Base-by-base conservation (phyloP, 129 eudicot species). In the Centaurea solstitialis region DNA sequence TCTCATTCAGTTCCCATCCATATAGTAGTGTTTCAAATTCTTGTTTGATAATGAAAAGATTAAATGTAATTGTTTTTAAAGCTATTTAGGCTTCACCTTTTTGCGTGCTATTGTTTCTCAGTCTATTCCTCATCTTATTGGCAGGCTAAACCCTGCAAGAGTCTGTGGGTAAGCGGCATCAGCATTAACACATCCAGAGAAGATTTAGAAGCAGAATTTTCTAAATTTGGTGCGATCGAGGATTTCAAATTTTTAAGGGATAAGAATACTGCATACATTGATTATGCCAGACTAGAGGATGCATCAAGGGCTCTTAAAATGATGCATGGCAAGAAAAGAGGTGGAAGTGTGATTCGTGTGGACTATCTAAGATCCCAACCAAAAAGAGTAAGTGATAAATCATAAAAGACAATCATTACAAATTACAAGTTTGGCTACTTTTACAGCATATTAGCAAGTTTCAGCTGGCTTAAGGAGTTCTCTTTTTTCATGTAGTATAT, bases 101-200 rank as follows among this genome's bases (percentile, higher is more conserved):
- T 11, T 79, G 12, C 20, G 37, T 50, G 74, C 41, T 68, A 69
- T 40, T 80, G 72, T 74, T 45, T 62, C 87, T 84, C 23, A 84
- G 76, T 69, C 21, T 66, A 82, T 47, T 82, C 28, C 50, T 70
- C 53, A 68, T 67, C 53, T 75, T 37, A n/a, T 79, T 87, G 83
- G 76, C 97, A 95, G 99, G 98, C 99, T 76, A 92, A 84, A 73
- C 98, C 94, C 62, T 95, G 94, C 81, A 92, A 91, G 78, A 90
- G 88, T 81, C 88, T 95, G 78, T 95, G 99, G 99, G 94, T 93
- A 33, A 88, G 97, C 68, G 98, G 98, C 68, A 86, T 95, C 72
- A 82, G 89, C 87, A 80, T 73, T 73, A 86, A 98, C 62, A 81
- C 87, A 72, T 76, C 94, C 39, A 93, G 82, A 84, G 97, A 95